Conservation (phyloP, 768 basidiomycete genomes). For the Butyriboletus loyo region DNA sequence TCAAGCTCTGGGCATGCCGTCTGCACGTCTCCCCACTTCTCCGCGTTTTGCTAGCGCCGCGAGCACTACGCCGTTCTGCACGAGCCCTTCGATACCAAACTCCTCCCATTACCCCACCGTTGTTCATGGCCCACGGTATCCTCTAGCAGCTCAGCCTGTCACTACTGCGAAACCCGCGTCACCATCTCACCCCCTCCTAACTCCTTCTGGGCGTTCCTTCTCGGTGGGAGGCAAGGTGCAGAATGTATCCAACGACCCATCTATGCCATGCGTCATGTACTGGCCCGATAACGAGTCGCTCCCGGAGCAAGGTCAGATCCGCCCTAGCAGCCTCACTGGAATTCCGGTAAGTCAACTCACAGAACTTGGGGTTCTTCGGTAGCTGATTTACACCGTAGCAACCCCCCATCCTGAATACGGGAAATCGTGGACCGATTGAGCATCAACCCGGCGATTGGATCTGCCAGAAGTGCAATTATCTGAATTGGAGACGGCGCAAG, state of each 20-base stretch:
- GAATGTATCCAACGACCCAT: constrained; percentile 72
- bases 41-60: constrained; percentile 23
- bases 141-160: constrained; percentile 25
- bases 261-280: constrained; percentile 76
- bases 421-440: constrained; percentile 84
- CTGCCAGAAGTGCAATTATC: constrained; percentile 80
- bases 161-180: constrained; percentile 33
- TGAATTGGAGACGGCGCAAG: constrained; percentile 85
- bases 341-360: constrained; percentile 43
- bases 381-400: constrained; percentile 42
- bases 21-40: constrained; percentile 23
- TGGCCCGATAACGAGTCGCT: constrained; percentile 90
- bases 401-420: constrained; percentile 86
- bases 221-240: constrained; percentile 75
- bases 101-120: constrained; percentile 29
- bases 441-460: constrained; percentile 85
- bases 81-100: constrained; percentile 23
- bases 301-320: constrained; percentile 76
- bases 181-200: constrained; percentile 69
- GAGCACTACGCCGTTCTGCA: constrained; percentile 15
- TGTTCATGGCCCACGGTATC: constrained; percentile 24
- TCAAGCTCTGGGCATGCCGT: constrained; percentile 25
- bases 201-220: constrained; percentile 78
- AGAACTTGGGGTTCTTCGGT: not conserved
- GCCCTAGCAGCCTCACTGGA: constrained; percentile 54